Evolutionary conservation across 1,139 yeast species (phyloP).

Genomic region (Saccharomycopsis phalli): DNA sequence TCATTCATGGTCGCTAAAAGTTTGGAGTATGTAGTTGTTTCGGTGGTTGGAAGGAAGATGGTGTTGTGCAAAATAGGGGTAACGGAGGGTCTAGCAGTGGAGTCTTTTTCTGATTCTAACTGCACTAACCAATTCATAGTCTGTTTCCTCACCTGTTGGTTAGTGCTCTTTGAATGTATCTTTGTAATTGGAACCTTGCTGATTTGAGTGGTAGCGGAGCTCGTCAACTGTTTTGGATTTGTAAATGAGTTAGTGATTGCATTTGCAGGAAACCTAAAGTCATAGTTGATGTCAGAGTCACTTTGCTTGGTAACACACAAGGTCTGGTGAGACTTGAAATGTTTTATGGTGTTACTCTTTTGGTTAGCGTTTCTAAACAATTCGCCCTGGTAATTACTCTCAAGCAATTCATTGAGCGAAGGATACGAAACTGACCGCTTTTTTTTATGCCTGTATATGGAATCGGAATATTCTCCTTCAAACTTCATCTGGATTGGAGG

Average conservation of each 20-base stretch:
- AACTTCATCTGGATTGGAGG: neutral
- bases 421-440: slow-evolving; percentile 9
- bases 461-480: neutral
- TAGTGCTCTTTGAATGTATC: slow-evolving; percentile 1
- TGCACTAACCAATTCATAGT: slow-evolving; percentile 14
- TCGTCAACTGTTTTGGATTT: no score
- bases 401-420: slow-evolving; percentile 11
- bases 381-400: slow-evolving; percentile 9
- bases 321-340: slow-evolving; percentile 17
- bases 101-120: neutral
- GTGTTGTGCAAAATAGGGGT: slow-evolving; percentile 14
- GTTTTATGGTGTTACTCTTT: neutral
- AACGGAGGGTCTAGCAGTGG: neutral
- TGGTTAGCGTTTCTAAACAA: slow-evolving; percentile 1
- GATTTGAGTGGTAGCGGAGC: slow-evolving; percentile 1
- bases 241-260: no score
- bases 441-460: slow-evolving; percentile 6
- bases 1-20: slow-evolving; percentile 18
- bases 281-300: slow-evolving; percentile 1
- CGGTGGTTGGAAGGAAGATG: slow-evolving; percentile 5
- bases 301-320: slow-evolving; percentile 2
- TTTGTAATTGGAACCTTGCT: neutral
- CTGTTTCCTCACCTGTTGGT: slow-evolving; percentile 6
- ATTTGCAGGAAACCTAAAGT: slow-evolving; percentile 9
- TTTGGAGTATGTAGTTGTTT: slow-evolving; percentile 16